Evolutionary conservation across 2,329 filamentous ascomycete genomes (phyloP).

Genomic region (Aspergillus calidoustus): DNA sequence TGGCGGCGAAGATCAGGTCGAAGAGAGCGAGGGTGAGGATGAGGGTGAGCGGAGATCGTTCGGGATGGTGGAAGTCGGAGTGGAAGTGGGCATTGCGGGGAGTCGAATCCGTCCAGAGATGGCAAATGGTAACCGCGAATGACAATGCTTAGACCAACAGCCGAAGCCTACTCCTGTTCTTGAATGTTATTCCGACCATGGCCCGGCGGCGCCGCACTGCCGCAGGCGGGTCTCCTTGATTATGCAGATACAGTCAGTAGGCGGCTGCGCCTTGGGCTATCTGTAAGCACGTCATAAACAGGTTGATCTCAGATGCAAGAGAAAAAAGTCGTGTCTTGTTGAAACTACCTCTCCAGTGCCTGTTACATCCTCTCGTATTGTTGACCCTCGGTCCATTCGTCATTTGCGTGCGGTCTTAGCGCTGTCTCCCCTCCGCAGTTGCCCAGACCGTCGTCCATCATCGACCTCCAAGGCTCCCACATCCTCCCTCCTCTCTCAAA

Average conservation of each 20-base stretch:
- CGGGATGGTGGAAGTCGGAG: constrained; percentile 10
- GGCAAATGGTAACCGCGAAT: neutral
- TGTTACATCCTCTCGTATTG: neutral
- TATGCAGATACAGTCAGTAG: neutral
- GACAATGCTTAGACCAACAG: neutral
- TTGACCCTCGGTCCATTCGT: constrained; percentile 3
- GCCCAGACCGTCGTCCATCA: constrained; percentile 5
- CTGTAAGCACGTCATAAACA: neutral
- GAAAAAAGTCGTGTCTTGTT: neutral
- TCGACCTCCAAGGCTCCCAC: constrained; percentile 9
- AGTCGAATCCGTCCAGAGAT: neutral
- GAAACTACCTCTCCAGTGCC: neutral
- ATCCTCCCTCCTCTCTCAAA: neutral
- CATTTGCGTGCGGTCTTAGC: neutral
- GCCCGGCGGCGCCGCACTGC: neutral
- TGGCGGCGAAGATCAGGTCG: constrained; percentile 13
- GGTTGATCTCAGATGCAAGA: neutral
- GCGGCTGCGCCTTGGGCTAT: neutral
- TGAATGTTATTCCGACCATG: neutral
- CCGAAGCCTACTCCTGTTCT: neutral
- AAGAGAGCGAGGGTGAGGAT: constrained; percentile 22
- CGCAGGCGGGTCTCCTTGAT: neutral
- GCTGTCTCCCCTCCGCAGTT: constrained; percentile 9
- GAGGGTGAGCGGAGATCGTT: constrained; percentile 21
- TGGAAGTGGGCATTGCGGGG: constrained; percentile 11